Evolutionary conservation across 768 basidiomycete species (phyloP).

Genomic region (Kwoniella sp.): DNA sequence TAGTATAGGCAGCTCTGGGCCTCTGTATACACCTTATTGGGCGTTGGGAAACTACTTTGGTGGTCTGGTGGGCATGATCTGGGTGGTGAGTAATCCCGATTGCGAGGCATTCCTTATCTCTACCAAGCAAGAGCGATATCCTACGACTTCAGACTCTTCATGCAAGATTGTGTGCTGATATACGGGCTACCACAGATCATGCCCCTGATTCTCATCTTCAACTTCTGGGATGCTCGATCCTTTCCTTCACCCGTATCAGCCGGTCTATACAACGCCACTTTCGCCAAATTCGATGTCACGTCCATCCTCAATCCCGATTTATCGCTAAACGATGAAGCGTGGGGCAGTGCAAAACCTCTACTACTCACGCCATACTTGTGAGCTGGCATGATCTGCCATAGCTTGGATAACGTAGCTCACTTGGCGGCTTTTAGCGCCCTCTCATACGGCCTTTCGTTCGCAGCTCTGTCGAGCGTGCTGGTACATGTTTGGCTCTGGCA

Average conservation of each 20-base stretch:
- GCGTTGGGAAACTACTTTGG: constrained; percentile 55
- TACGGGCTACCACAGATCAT: constrained; percentile 37
- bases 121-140: too few relatives aligned
- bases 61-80: constrained; percentile 52
- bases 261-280: constrained; percentile 51
- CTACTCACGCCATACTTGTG: constrained; percentile 56
- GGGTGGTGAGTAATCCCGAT: constrained; percentile 43
- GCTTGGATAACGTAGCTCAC: background rate
- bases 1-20: constrained; percentile 49
- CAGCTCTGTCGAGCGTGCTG: constrained; percentile 52
- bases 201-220: constrained; percentile 49
- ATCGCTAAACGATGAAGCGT: constrained; percentile 52
- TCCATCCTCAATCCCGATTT: constrained; percentile 53
- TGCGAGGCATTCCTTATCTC: too few relatives aligned
- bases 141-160: too few relatives aligned
- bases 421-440: constrained; percentile 51
- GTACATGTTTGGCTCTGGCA: constrained; percentile 56
- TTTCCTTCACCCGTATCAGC: constrained; percentile 53
- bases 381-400: constrained; percentile 12
- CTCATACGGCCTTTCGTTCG: constrained; percentile 53
- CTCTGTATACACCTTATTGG: constrained; percentile 56
- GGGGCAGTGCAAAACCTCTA: constrained; percentile 50
- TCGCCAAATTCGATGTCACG: constrained; percentile 55
- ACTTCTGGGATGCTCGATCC: constrained; percentile 53
- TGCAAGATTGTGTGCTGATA: too few relatives aligned